These are phyloP conservation scores for Triticum urartu DNA, from an alignment of 176 grass and related monocot species.

Conservation along the genomic window DNA sequence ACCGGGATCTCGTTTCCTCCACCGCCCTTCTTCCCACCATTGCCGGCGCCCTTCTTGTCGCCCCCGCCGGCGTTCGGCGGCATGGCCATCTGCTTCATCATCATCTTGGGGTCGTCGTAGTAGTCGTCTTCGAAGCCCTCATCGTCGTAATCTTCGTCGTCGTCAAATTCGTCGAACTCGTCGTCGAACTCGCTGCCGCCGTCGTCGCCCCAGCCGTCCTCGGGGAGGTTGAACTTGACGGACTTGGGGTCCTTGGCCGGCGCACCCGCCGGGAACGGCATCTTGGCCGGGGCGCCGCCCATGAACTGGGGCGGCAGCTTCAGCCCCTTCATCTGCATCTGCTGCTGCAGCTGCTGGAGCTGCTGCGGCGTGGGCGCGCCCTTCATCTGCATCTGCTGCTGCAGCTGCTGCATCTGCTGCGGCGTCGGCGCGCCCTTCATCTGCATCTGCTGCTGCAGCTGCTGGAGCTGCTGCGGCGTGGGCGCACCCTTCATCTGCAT, in stretches of 20 bases:
- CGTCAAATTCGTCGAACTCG: conserved; percentile 50
- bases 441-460: conserved; percentile 7
- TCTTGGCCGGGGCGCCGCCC: conserved; percentile 50
- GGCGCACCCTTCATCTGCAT: conserved; percentile 66
- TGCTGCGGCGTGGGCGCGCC: conserved; percentile 41
- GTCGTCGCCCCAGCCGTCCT: conserved; percentile 43
- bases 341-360: conserved; percentile 41
- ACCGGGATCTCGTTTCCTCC: conserved; percentile 38
- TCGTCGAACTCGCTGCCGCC: conserved; percentile 53
- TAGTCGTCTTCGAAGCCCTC: conserved; percentile 50
- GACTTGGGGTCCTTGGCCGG: conserved; percentile 50
- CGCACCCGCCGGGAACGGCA: conserved; percentile 37
- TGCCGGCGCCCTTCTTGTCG: conserved; percentile 52
- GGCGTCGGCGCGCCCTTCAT: not conserved
- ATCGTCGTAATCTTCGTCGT: conserved; percentile 47
- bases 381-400: conserved; percentile 53
- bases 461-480: conserved; percentile 34
- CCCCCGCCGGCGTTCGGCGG: conserved; percentile 12
- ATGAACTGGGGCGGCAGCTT: conserved; percentile 61
- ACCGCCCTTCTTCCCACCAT: conserved; percentile 44
- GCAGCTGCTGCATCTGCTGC: conserved; percentile 38
- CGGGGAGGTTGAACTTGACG: conserved; percentile 54
- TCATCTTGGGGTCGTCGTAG: conserved; percentile 55
- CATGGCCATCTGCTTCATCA: conserved; percentile 40
- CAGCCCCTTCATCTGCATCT: conserved; percentile 70